Evolutionary conservation across 257 asterid genomes (phyloP), one percentile per base, ranked within the genome.

Genomic region (Cordia subcordata): DNA sequence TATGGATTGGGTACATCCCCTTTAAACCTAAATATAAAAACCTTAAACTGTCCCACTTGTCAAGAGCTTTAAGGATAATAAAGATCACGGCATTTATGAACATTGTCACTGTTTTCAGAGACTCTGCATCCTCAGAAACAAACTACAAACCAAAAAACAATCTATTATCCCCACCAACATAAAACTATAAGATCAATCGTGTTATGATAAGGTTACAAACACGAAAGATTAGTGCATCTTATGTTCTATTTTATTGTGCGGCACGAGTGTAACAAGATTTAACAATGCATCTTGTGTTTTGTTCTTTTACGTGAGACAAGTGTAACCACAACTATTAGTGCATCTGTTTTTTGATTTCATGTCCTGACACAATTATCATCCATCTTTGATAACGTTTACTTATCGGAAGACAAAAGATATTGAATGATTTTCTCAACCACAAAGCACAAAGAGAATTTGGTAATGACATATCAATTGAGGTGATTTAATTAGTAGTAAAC

Each of bases 1-100:
- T 39, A 55, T 60, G 22, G 57, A 65, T 54, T 21, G 66, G 67
- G 70, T 83, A 57, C 79, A 81, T 62, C 73, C 83, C 81, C 85
- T 70, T 55, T 63, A 77, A 56, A 62, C 64, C 61, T 64, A 49
- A 42, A 4, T 44, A 59, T 23, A 55, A n/a, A 58, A 51, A 40
- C 20, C 32, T 65, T 45, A 64, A 38, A 42, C n/a, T 57, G 62
- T 62, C 83, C 73, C 81, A 75, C 83, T 58, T 71, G 85, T 64
- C 16, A 68, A 45, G 65, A 66, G 75, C 66, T n/a, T n/a, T n/a
- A n/a, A n/a, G n/a, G n/a, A n/a, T n/a, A n/a, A n/a, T 69, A 80
- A 68, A 75, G 76, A 74, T 55, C 70, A 62, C 5, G 50, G 13
- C 45, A 67, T 69, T 67, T 66, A 62, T 62, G 18, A 16, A 39